These are phyloP conservation scores for Cicer bijugum DNA, from an alignment of 306 rosid genomes.

Conservation along the genomic window DNA sequence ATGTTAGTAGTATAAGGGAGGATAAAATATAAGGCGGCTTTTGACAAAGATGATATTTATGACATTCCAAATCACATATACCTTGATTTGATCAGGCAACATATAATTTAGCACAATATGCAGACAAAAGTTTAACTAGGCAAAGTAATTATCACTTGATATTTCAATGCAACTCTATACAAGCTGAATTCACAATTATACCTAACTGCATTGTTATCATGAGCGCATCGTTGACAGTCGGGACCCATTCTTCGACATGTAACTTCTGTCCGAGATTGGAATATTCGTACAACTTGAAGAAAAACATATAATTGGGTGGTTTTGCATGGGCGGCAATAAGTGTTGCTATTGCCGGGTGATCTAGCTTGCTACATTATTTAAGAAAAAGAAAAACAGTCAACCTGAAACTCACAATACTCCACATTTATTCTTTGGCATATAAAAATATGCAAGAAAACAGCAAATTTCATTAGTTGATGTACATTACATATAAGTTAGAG, in stretches of 20 bases:
- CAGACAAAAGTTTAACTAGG: constrained; percentile 3
- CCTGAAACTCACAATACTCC: constrained; percentile 1
- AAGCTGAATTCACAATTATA: constrained; percentile 37
- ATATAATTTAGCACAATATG: neutral
- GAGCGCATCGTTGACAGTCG: constrained; percentile 44
- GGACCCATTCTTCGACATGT: constrained; percentile 61
- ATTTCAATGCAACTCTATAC: constrained; percentile 43
- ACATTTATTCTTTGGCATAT: constrained; percentile 10
- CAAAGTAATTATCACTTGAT: constrained; percentile 1
- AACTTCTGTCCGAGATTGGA: constrained; percentile 74
- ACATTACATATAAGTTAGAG: neutral
- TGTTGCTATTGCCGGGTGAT: constrained; percentile 73
- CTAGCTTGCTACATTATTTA: constrained; percentile 64
- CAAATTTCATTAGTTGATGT: constrained; percentile 9
- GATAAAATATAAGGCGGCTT: neutral
- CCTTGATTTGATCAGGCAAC: constrained; percentile 16
- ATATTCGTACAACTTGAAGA: constrained; percentile 74
- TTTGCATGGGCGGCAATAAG: constrained; percentile 87
- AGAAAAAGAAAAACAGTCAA: constrained; percentile 9
- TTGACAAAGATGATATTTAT: neutral
- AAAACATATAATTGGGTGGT: constrained; percentile 86
- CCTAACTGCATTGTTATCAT: constrained; percentile 53
- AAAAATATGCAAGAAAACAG: constrained; percentile 28
- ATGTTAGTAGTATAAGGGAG: neutral
- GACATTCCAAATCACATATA: constrained; percentile 12